Evolutionary conservation across 2,329 filamentous ascomycete species (phyloP).

Genomic region (Penicillium italicum): DNA sequence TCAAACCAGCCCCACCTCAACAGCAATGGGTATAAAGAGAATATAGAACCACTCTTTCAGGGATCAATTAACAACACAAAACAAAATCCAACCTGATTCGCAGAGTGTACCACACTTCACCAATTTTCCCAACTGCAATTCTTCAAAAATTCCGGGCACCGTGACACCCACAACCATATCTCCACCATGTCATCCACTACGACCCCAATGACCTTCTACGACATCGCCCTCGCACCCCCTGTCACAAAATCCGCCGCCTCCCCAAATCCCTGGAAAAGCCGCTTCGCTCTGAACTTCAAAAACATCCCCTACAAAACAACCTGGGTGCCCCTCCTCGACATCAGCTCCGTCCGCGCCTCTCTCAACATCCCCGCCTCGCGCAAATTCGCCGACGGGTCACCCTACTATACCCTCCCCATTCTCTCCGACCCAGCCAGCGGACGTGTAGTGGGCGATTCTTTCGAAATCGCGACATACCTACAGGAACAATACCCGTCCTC

Average conservation of each 20-base stretch:
- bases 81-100: no score
- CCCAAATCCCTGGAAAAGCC: slow-evolving; percentile 54
- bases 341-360: slow-evolving; percentile 47
- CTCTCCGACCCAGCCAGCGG: slow-evolving; percentile 46
- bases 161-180: neutral
- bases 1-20: neutral
- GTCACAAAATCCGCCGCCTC: slow-evolving; percentile 32
- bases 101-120: no score
- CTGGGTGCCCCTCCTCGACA: slow-evolving; percentile 55
- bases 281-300: slow-evolving; percentile 52
- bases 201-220: slow-evolving; percentile 40
- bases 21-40: neutral
- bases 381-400: slow-evolving; percentile 54
- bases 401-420: slow-evolving; percentile 49
- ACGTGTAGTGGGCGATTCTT: slow-evolving; percentile 56
- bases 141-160: neutral
- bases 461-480: slow-evolving; percentile 62
- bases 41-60: neutral
- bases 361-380: slow-evolving; percentile 51
- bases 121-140: neutral
- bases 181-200: neutral
- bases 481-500: slow-evolving; percentile 49
- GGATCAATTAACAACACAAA: neutral
- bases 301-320: slow-evolving; percentile 45
- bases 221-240: slow-evolving; percentile 44